Percentiles rank a stretch among this genome's conserved stretches.
phyloP scores from a whole-genome alignment of 73 alveolate species.

The Blepharisma stoltei region DNA sequence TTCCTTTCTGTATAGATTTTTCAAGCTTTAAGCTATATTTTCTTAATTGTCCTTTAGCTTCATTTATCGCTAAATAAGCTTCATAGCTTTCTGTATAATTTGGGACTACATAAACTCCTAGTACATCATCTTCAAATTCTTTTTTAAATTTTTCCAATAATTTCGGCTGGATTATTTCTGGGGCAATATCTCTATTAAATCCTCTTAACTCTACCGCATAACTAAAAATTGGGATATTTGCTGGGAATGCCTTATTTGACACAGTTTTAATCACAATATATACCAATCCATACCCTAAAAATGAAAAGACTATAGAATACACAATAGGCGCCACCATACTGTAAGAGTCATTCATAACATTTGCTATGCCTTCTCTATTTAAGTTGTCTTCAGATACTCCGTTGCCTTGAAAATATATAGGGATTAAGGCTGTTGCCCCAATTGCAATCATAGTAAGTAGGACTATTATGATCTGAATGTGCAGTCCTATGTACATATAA shows the following conservation, averaged over 20 bases:
- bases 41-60: background rate
- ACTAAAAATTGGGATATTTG: background rate
- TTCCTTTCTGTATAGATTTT: background rate
- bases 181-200: background rate
- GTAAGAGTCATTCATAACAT: background rate
- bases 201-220: conserved; percentile 15
- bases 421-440: background rate
- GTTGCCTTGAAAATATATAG: background rate
- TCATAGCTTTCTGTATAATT: background rate
- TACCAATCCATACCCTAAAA: background rate
- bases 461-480: background rate
- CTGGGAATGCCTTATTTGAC: background rate
- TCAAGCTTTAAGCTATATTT: background rate
- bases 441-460: background rate
- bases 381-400: background rate
- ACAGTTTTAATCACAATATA: background rate
- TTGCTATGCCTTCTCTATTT: background rate
- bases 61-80: background rate
- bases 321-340: background rate
- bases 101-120: conserved; percentile 8
- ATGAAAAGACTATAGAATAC: background rate
- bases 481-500: background rate
- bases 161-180: background rate
- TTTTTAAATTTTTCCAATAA: background rate
- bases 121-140: background rate